Percentiles rank a stretch among this genome's conserved stretches.
These are phyloP conservation scores for Cystobasidium tubakii DNA, from an alignment of 768 basidiomycete genomes.

Conservation along the genomic window DNA sequence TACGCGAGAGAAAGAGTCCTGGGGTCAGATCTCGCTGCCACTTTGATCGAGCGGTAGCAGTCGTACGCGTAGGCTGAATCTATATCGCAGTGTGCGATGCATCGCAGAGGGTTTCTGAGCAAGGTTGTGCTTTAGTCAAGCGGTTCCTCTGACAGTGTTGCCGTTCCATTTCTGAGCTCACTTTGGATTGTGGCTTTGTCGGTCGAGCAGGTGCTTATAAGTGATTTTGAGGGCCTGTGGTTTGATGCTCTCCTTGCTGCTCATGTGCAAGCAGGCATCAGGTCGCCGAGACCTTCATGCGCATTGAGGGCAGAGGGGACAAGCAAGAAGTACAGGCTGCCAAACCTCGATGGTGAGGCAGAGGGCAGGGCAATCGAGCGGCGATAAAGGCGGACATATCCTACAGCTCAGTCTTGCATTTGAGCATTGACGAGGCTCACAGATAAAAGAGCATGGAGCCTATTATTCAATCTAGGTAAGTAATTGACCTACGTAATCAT, in stretches of 20 bases:
- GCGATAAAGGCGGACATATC: too few relatives aligned
- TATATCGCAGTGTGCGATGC: slow-evolving; percentile 12
- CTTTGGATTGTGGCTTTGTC: background rate
- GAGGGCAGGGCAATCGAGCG: too few relatives aligned
- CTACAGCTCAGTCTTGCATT: too few relatives aligned
- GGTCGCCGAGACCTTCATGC: background rate
- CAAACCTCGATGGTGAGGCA: too few relatives aligned
- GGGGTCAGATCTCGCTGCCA: background rate
- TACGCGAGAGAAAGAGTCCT: background rate
- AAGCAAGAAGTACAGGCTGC: too few relatives aligned
- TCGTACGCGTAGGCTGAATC: slow-evolving; percentile 4
- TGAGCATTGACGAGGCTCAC: too few relatives aligned
- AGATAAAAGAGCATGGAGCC: too few relatives aligned
- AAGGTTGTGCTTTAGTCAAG: background rate
- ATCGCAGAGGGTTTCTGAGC: background rate
- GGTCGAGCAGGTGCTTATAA: background rate
- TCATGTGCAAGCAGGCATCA: background rate
- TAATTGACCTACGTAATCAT: too few relatives aligned
- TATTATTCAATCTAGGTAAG: too few relatives aligned
- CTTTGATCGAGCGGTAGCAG: background rate
- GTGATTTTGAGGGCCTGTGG: background rate
- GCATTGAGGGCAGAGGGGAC: background rate
- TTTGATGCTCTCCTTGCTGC: background rate
- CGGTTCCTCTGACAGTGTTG: too few relatives aligned
- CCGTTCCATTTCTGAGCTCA: background rate